Percentiles rank a stretch among this genome's conserved stretches.
Conservation (phyloP, 2,329 filamentous ascomycete species). For the Incumbomyces delicatus region DNA sequence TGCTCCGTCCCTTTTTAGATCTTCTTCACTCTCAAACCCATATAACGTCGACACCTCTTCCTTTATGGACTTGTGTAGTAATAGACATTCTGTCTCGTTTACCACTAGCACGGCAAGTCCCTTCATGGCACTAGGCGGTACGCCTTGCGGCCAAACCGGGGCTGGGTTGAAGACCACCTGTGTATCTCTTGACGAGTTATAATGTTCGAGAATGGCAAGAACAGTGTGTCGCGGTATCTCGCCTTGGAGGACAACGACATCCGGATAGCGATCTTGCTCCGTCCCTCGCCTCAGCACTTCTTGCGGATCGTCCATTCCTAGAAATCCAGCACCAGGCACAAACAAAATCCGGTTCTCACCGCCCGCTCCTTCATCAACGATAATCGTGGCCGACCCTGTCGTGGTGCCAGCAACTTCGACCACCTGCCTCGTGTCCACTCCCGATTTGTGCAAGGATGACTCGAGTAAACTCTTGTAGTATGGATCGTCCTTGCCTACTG, state of each 20-base stretch:
- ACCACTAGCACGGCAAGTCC: conserved; percentile 71
- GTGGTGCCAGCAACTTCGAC: conserved; percentile 36
- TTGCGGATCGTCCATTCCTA: conserved; percentile 31
- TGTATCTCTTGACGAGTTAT: conserved; percentile 41
- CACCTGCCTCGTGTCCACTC: conserved; percentile 52
- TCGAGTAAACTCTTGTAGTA: conserved; percentile 54
- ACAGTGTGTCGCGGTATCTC: conserved; percentile 62
- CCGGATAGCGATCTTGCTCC: conserved; percentile 35
- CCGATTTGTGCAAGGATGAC: conserved; percentile 48
- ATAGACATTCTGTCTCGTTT: conserved; percentile 80
- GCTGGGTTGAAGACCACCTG: conserved; percentile 78
- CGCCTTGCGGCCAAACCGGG: conserved; percentile 62
- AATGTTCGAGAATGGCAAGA: conserved; percentile 45
- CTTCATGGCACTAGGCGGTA: conserved; percentile 57
- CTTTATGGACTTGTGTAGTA: conserved; percentile 48
- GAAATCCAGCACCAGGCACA: conserved; percentile 59
- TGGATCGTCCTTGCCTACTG: conserved; percentile 54
- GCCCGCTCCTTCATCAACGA: conserved; percentile 62
- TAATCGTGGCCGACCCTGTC: conserved; percentile 64
- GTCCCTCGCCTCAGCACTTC: conserved; percentile 31
- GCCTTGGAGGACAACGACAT: conserved; percentile 66
- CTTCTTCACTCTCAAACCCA: conserved; percentile 20
- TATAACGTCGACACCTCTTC: conserved; percentile 12
- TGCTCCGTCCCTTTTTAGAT: conserved; percentile 19
- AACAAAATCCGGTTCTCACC: conserved; percentile 67